Percentiles rank a stretch among this genome's conserved stretches.
These are phyloP conservation scores for Cutaneotrichosporon spelunceum DNA, from an alignment of 1,284 basidiomycete genomes.

Conservation along the genomic window DNA sequence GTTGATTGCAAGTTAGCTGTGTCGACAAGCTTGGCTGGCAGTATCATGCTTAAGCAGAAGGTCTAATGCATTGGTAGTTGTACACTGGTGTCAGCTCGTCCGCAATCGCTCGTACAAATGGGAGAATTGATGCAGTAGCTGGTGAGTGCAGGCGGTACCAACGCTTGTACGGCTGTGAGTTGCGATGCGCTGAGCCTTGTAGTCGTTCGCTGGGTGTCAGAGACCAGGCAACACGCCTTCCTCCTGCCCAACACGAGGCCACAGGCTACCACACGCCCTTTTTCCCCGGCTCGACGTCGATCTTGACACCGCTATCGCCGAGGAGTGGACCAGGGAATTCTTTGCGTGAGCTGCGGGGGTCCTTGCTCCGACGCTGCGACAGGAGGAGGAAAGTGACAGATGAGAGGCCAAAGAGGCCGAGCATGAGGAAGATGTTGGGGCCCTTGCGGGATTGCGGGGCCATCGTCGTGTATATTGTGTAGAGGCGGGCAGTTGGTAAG, in stretches of 20 bases:
- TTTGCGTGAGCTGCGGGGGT: constrained; percentile 25
- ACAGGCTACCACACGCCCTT: constrained; percentile 9
- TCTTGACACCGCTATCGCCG: constrained; percentile 8
- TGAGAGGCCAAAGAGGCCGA: constrained; percentile 36
- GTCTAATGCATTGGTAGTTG: neutral
- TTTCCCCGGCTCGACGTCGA: constrained; percentile 11
- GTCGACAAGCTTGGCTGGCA: too few relatives aligned
- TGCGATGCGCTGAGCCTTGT: too few relatives aligned
- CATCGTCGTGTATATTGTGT: constrained; percentile 1
- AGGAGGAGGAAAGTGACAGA: constrained; percentile 37
- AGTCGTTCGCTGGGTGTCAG: too few relatives aligned
- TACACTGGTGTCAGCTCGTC: neutral
- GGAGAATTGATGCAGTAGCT: neutral
- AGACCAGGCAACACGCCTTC: too few relatives aligned
- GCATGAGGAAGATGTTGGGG: constrained; percentile 42
- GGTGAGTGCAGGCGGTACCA: too few relatives aligned
- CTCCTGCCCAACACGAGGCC: too few relatives aligned
- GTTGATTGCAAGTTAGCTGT: too few relatives aligned
- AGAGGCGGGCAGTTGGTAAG: neutral
- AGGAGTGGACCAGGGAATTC: constrained; percentile 33
- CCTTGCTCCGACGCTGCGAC: constrained; percentile 30
- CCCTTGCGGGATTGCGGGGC: constrained; percentile 22
- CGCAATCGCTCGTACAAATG: neutral
- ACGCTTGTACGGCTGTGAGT: too few relatives aligned
- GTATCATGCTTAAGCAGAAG: neutral